phyloP scores from a whole-genome alignment of 495 filamentous ascomycete genomes.

The Tricharina praecox region DNA sequence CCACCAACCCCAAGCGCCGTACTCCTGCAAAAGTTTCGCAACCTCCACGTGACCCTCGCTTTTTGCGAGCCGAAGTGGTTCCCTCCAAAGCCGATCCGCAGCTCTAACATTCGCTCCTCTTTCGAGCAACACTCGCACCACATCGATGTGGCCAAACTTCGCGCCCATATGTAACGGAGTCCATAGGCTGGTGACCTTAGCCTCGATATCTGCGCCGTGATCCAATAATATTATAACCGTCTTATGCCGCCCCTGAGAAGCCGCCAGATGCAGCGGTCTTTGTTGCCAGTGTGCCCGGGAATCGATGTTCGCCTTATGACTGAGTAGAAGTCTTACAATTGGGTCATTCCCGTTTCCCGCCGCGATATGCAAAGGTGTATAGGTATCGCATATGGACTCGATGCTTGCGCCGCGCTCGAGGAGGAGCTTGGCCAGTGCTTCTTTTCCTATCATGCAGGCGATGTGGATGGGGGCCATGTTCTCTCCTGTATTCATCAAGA shows the following conservation, averaged over 20 bases:
- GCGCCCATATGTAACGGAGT: slow-evolving; percentile 22
- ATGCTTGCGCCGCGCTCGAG: slow-evolving; percentile 21
- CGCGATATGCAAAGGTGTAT: slow-evolving; percentile 6
- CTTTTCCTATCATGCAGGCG: slow-evolving; percentile 30
- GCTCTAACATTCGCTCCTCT: slow-evolving; percentile 15
- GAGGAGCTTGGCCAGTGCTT: slow-evolving; percentile 33
- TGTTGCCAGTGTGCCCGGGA: slow-evolving; percentile 9
- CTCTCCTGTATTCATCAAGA: slow-evolving; percentile 29
- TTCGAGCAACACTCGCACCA: slow-evolving; percentile 16
- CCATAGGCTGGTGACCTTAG: slow-evolving; percentile 5
- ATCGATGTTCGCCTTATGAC: slow-evolving; percentile 8
- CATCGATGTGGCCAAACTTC: slow-evolving; percentile 9
- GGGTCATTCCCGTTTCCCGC: slow-evolving; percentile 4
- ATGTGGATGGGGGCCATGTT: slow-evolving; percentile 1
- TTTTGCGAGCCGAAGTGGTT: slow-evolving; percentile 10
- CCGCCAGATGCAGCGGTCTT: slow-evolving; percentile 16
- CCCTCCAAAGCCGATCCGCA: slow-evolving; percentile 5
- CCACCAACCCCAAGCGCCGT: slow-evolving; percentile 8
- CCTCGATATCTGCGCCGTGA: slow-evolving; percentile 15
- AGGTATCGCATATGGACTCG: not conserved
- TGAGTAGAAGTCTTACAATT: slow-evolving; percentile 8
- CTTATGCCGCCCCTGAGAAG: slow-evolving; percentile 11
- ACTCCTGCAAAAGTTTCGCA: slow-evolving; percentile 11
- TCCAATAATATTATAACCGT: slow-evolving; percentile 14
- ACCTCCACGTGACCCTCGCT: slow-evolving; percentile 11